Percentiles rank a stretch among this genome's conserved stretches.
These are phyloP conservation scores for Anacardium occidentale DNA, from an alignment of 345 rosid species.

Conservation along the genomic window DNA sequence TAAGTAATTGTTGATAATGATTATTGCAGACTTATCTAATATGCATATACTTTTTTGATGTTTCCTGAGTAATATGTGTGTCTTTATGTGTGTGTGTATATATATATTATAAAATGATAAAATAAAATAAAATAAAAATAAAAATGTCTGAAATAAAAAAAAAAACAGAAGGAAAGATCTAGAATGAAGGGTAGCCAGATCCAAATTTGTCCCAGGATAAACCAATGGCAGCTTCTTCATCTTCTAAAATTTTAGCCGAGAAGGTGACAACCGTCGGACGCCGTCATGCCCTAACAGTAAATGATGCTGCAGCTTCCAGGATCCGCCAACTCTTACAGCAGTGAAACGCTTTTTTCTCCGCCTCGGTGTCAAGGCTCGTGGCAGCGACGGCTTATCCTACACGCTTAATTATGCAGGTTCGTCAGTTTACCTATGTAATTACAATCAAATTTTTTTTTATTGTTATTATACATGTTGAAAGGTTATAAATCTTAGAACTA, in stretches of 20 bases:
- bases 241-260: constrained; percentile 42
- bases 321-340: constrained; percentile 60
- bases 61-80: too few relatives aligned
- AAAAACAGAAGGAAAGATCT: too few relatives aligned
- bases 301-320: constrained; percentile 70
- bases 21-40: too few relatives aligned
- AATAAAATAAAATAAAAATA: too few relatives aligned
- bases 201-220: not conserved
- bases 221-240: constrained; percentile 21
- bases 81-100: too few relatives aligned
- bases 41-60: too few relatives aligned
- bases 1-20: too few relatives aligned
- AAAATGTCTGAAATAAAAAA: too few relatives aligned
- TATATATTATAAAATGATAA: too few relatives aligned
- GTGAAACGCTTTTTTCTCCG: constrained; percentile 64
- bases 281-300: constrained; percentile 57
- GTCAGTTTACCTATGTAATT: not conserved
- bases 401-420: constrained; percentile 84
- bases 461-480: not conserved
- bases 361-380: constrained; percentile 83
- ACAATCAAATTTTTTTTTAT: not conserved
- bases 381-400: constrained; percentile 78
- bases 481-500: too few relatives aligned
- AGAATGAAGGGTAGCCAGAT: not conserved
- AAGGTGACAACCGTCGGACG: constrained; percentile 42